Percentiles rank a stretch among this genome's conserved stretches.
Conservation (phyloP, 2,329 filamentous ascomycete genomes). For the Cylindrodendrum hubeiense region DNA sequence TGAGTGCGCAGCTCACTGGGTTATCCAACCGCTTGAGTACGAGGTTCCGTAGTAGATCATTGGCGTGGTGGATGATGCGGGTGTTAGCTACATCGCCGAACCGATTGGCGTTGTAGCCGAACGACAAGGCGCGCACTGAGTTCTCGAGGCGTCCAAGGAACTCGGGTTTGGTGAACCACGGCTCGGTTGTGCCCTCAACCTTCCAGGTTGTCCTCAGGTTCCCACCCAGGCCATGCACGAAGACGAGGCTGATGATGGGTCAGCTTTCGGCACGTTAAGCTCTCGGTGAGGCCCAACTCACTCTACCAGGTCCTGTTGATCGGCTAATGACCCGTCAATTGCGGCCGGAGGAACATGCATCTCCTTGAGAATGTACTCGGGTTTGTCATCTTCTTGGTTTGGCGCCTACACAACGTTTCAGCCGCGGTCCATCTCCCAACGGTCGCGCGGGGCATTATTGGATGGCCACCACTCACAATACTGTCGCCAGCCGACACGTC, state of each 20-base stretch:
- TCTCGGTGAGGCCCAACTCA: conserved; percentile 13
- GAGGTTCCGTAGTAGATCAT: conserved; percentile 34
- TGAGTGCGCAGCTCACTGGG: conserved; percentile 13
- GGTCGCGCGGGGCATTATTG: background rate
- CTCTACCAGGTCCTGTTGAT: conserved; percentile 31
- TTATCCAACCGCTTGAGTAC: conserved; percentile 36
- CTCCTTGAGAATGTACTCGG: conserved; percentile 38
- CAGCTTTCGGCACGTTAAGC: background rate
- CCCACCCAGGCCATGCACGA: conserved; percentile 33
- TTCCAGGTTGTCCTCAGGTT: conserved; percentile 33
- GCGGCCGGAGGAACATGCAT: conserved; percentile 24
- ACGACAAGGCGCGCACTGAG: conserved; percentile 32
- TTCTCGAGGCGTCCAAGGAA: conserved; percentile 28
- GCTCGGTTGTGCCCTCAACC: conserved; percentile 28
- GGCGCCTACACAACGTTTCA: conserved; percentile 15
- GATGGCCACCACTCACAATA: conserved; percentile 15
- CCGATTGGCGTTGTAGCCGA: conserved; percentile 37
- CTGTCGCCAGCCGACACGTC: conserved; percentile 8
- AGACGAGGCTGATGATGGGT: conserved; percentile 23
- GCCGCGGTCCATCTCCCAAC: background rate
- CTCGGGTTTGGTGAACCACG: conserved; percentile 33
- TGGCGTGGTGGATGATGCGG: conserved; percentile 39
- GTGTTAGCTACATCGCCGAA: conserved; percentile 39
- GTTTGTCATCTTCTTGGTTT: conserved; percentile 18
- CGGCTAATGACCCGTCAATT: background rate